These are phyloP conservation scores for Shiraia bambusicola DNA, from an alignment of 2,329 filamentous ascomycete genomes.

Conservation along the genomic window DNA sequence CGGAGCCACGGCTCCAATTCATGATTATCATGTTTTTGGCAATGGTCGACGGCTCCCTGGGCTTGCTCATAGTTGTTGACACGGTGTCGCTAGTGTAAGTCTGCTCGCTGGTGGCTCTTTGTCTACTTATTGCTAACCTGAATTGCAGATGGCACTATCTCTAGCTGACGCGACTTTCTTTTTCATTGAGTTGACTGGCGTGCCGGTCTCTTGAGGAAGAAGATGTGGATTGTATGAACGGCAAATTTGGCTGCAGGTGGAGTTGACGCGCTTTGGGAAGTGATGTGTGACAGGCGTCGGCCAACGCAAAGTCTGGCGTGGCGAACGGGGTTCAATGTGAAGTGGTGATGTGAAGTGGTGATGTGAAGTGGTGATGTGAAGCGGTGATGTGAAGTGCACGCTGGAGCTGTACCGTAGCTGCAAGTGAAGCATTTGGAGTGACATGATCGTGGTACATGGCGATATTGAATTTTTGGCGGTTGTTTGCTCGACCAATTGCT, in stretches of 20 bases:
- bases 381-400: neutral
- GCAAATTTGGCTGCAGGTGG: slow-evolving; percentile 1
- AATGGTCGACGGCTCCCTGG: slow-evolving; percentile 11
- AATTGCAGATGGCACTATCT: slow-evolving; percentile 26
- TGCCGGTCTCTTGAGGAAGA: slow-evolving; percentile 61
- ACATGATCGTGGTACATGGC: too few species aligned
- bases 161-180: slow-evolving; percentile 32
- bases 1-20: slow-evolving; percentile 9
- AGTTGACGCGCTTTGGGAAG: neutral
- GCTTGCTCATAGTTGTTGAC: slow-evolving; percentile 20
- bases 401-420: too few species aligned
- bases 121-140: too few species aligned
- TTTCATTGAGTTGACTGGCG: slow-evolving; percentile 63
- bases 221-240: slow-evolving; percentile 5
- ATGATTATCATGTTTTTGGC: slow-evolving; percentile 24
- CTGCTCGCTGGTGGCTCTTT: too few species aligned
- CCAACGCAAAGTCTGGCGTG: too few species aligned
- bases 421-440: too few species aligned
- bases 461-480: too few species aligned
- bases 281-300: neutral
- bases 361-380: too few species aligned
- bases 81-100: slow-evolving; percentile 28
- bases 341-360: too few species aligned
- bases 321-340: too few species aligned
- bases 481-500: too few species aligned